Evolutionary conservation across 2,329 filamentous ascomycete genomes (phyloP).

Genomic region (Talaromyces sp.): DNA sequence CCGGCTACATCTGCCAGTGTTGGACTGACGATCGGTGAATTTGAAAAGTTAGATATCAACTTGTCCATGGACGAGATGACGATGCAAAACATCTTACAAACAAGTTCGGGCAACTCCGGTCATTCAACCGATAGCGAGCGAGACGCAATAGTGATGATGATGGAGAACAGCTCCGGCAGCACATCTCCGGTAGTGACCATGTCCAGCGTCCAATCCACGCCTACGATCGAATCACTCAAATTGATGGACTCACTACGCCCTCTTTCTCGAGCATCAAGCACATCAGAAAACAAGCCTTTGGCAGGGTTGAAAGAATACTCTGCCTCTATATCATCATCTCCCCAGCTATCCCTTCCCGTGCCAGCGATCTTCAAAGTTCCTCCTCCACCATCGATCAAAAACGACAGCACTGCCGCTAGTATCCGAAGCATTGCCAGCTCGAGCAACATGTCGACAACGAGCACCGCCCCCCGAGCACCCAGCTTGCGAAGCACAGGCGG

Average conservation of each 20-base stretch:
- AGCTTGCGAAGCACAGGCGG: slow-evolving; percentile 34
- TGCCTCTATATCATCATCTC: slow-evolving; percentile 8
- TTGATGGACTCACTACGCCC: slow-evolving; percentile 20
- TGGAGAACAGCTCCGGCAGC: slow-evolving; percentile 14
- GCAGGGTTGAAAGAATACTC: neutral
- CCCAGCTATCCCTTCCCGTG: slow-evolving; percentile 5
- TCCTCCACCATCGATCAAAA: neutral
- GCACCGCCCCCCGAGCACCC: slow-evolving; percentile 27
- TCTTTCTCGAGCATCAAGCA: slow-evolving; percentile 27
- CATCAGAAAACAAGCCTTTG: slow-evolving; percentile 23
- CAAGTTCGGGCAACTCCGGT: neutral
- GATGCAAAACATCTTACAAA: slow-evolving; percentile 1
- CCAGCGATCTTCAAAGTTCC: slow-evolving; percentile 1
- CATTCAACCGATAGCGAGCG: slow-evolving; percentile 9
- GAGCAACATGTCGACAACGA: slow-evolving; percentile 33
- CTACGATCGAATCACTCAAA: slow-evolving; percentile 14
- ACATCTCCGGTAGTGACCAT: slow-evolving; percentile 18
- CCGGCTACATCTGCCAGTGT: slow-evolving; percentile 40
- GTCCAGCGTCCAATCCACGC: slow-evolving; percentile 17
- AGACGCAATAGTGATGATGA: neutral
- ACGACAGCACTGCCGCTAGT: slow-evolving; percentile 22
- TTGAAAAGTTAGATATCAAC: slow-evolving; percentile 34
- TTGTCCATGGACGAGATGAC: slow-evolving; percentile 28
- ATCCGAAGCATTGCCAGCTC: slow-evolving; percentile 38
- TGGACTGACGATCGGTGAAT: slow-evolving; percentile 36